Percentiles rank a stretch among this genome's conserved stretches.
These are phyloP conservation scores for Aspergillus coremiiformis DNA, from an alignment of 495 filamentous ascomycete genomes.

Conservation along the genomic window DNA sequence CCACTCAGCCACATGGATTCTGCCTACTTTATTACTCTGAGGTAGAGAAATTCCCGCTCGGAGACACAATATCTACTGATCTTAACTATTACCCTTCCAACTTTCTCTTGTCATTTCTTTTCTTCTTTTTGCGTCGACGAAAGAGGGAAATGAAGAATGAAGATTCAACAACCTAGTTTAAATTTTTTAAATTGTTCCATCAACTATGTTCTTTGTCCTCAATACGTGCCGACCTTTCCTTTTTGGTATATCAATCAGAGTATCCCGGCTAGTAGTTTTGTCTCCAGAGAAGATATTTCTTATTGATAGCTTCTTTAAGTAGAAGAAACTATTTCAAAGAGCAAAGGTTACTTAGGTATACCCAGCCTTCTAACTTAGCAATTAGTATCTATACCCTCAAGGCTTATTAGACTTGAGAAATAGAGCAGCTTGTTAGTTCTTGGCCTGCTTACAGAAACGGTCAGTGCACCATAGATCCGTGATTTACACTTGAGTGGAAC, in stretches of 20 bases:
- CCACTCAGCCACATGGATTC: neutral
- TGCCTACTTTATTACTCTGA: neutral
- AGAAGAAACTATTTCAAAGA: neutral
- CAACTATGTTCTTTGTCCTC: neutral
- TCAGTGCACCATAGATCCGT: neutral
- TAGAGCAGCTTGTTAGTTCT: neutral
- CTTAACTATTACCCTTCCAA: no score
- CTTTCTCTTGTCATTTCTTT: no score
- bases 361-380: neutral
- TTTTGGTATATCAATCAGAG: neutral
- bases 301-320: neutral
- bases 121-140: neutral
- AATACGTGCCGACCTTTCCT: constrained; percentile 1
- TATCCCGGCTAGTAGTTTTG: neutral
- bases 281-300: neutral
- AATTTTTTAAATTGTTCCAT: neutral
- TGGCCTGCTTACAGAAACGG: neutral
- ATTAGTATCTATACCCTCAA: neutral
- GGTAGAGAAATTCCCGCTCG: no score
- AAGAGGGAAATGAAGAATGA: neutral
- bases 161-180: neutral
- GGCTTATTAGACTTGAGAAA: neutral
- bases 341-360: neutral
- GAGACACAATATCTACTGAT: no score
- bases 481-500: no score